Base-by-base conservation (phyloP, 2,329 filamentous ascomycete species). In the Aspergillus fumigatus region DNA sequence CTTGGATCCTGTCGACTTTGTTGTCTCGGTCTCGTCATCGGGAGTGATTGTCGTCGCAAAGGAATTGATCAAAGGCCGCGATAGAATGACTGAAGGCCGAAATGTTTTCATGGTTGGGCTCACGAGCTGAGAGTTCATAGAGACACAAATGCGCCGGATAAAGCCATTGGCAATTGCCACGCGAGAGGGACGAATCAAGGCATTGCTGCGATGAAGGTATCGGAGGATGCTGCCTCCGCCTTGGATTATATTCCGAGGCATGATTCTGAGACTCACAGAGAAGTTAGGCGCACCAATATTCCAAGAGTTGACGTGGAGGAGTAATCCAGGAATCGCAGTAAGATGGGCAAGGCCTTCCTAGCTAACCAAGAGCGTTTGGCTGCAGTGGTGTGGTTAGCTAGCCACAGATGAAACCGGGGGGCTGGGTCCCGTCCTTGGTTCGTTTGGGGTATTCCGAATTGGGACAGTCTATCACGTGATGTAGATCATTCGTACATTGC, bases 21-120 rank as follows among this genome's bases (percentile, higher is more conserved):
- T 63, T 53, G 32, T 25, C 38, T 59, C 52, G 11, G 9, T 65
- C 57, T 52, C 64, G 70, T 64, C 41, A 59, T 73, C 73, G 14
- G 69, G 60, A 40, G 65, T 64, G 35, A 66, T 67, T 26, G 68
- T 57, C 41, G 70, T 70, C n/a, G 71, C 70, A 62, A 73, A 73
- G 35, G 63, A 63, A 54, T 64, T 59, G 55, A 63, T 65, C 25
- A 67, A 61, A 29, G 59, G 57, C 25, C 62, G 56, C 17, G 65
- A 63, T 48, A 65, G 61, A n/a, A 56, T 53, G 49, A 53, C 56
- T 4, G 57, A 29, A 8, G 60, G 52, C 53, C 56, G 57, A 17
- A 59, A 29, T 56, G 49, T 50, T 38, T 50, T 59, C 51, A 53
- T 52, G 38, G 52, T 56, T 48, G 59, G 56, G 32, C 51, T 62